A percentile compares a stretch with the other conserved stretches of the same genome.
phyloP scores from a whole-genome alignment of 2,329 filamentous ascomycete genomes.

The Rosellinia necatrix region DNA sequence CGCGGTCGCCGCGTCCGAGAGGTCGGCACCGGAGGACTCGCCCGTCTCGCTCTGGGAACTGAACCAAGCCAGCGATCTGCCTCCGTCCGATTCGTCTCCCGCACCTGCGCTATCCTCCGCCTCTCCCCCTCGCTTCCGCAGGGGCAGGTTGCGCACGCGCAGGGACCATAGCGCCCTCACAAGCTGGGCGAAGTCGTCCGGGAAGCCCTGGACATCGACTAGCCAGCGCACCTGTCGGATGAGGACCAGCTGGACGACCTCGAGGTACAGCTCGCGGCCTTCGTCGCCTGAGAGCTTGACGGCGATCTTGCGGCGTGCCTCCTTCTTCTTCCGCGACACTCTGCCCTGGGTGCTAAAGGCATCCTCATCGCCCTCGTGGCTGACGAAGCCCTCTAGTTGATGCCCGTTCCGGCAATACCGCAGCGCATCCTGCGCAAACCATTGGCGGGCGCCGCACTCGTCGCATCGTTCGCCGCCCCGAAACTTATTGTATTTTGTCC shows the following conservation, averaged over 20 bases:
- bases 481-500: conserved; percentile 54
- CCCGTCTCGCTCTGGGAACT: conserved; percentile 60
- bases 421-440: conserved; percentile 75
- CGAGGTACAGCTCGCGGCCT: conserved; percentile 78
- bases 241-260: conserved; percentile 82
- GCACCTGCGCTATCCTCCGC: background rate
- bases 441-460: conserved; percentile 72
- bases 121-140: conserved; percentile 47
- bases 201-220: conserved; percentile 67
- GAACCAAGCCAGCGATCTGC: conserved; percentile 52
- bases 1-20: conserved; percentile 40
- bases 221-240: conserved; percentile 81
- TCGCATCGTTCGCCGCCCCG: conserved; percentile 59
- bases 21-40: conserved; percentile 34
- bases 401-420: conserved; percentile 83
- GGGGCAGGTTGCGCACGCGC: conserved; percentile 60
- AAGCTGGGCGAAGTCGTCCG: conserved; percentile 75
- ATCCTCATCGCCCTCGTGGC: conserved; percentile 64
- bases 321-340: conserved; percentile 61
- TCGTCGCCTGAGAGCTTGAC: conserved; percentile 66
- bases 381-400: conserved; percentile 69
- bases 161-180: conserved; percentile 86
- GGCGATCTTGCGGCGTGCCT: conserved; percentile 56
- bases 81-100: conserved; percentile 16
- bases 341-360: conserved; percentile 67